Conservation (phyloP, 352 stramenopile species). For the Phytophthora colocasiae region DNA sequence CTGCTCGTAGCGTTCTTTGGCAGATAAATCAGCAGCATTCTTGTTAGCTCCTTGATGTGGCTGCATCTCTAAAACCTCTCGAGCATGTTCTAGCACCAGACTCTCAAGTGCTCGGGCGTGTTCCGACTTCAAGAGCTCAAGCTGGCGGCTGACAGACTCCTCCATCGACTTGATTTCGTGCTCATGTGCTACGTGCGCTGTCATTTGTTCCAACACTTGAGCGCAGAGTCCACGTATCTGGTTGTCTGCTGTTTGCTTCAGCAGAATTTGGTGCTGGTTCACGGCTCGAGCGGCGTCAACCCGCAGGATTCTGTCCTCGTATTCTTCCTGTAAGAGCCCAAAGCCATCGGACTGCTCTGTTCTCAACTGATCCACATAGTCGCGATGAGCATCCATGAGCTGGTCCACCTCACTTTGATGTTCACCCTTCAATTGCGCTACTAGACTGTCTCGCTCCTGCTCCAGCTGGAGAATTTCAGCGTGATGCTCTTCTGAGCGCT, state of each 20-base stretch:
- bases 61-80: conserved; percentile 1
- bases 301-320: neutral
- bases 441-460: too few relatives aligned
- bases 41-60: conserved; percentile 6
- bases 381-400: too few relatives aligned
- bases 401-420: too few relatives aligned
- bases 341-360: too few relatives aligned
- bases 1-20: conserved; percentile 3
- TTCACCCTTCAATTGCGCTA: too few relatives aligned
- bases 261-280: neutral
- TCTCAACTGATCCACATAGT: too few relatives aligned
- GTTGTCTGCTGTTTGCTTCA: conserved; percentile 25
- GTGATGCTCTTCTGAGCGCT: too few relatives aligned
- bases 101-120: conserved; percentile 1
- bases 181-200: conserved; percentile 13
- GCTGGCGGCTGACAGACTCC: neutral
- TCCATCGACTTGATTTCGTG: conserved; percentile 23
- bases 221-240: conserved; percentile 23
- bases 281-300: neutral
- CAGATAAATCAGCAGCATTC: neutral
- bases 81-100: conserved; percentile 3
- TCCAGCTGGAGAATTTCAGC: too few relatives aligned
- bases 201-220: conserved; percentile 27
- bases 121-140: conserved; percentile 3
- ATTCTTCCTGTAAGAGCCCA: neutral